Percentiles rank a stretch among this genome's conserved stretches.
phyloP scores from a whole-genome alignment of 75 land plant genomes.

The Sequoiadendron giganteum region DNA sequence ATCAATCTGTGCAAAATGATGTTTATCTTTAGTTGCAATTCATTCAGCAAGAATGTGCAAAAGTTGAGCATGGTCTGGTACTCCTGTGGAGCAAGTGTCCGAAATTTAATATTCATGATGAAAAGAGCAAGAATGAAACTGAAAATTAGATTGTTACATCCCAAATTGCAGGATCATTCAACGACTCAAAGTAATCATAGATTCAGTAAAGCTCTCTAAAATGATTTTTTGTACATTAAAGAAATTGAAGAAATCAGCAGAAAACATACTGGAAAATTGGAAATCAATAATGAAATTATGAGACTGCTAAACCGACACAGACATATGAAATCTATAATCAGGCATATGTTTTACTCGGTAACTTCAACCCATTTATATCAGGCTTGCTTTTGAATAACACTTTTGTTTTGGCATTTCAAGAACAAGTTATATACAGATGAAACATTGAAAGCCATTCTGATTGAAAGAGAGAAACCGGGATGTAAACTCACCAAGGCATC shows the following conservation, averaged over 20 bases:
- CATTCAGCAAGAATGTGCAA: background rate
- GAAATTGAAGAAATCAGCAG: background rate
- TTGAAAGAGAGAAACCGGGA: background rate
- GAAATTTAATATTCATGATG: background rate
- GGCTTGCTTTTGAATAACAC: background rate
- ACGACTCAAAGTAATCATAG: background rate
- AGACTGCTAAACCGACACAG: too few species aligned
- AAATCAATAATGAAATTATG: background rate
- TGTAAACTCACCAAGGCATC: background rate
- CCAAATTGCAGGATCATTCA: background rate
- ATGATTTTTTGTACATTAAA: background rate
- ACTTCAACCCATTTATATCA: background rate
- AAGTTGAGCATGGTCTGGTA: background rate
- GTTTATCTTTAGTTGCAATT: background rate
- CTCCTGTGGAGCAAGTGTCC: background rate
- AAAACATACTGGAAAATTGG: too few species aligned
- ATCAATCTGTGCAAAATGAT: background rate
- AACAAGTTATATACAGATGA: background rate
- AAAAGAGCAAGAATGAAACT: background rate
- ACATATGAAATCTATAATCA: background rate
- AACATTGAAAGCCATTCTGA: background rate
- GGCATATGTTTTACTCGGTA: background rate
- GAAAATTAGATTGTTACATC: background rate
- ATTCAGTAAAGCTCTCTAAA: background rate
- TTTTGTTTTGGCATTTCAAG: background rate